Conservation (phyloP, 2,329 filamentous ascomycete species). For the Aspergillus vadensis region DNA sequence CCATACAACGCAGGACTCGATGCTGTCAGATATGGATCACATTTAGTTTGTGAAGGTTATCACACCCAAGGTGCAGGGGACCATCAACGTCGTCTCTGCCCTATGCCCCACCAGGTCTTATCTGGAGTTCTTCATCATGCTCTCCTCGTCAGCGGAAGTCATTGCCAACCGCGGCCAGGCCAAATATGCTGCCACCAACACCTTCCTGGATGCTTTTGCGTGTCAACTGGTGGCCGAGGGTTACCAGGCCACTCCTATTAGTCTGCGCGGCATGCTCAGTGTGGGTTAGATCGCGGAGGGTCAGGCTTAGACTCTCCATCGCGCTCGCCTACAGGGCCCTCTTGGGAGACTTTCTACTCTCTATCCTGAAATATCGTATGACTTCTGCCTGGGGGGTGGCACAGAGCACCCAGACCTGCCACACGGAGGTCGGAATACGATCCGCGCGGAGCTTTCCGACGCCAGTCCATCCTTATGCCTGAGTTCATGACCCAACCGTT, state of each 20-base stretch:
- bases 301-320: neutral
- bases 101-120: conserved; percentile 20
- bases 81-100: conserved; percentile 33
- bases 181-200: conserved; percentile 46
- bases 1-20: conserved; percentile 18
- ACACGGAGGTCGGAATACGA: neutral
- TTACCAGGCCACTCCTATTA: conserved; percentile 1
- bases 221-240: neutral
- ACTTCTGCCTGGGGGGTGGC: neutral
- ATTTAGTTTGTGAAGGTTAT: conserved; percentile 37
- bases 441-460: neutral
- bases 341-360: neutral
- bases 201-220: conserved; percentile 32
- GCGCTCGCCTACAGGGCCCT: neutral
- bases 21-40: conserved; percentile 46
- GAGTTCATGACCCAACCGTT: neutral
- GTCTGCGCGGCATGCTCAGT: neutral
- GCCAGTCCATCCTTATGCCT: neutral
- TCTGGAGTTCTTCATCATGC: conserved; percentile 47
- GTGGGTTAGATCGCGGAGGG: conserved; percentile 1
- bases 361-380: neutral
- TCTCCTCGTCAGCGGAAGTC: conserved; percentile 46
- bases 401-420: neutral
- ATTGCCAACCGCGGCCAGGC: conserved; percentile 51
- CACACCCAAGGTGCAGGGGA: conserved; percentile 42